Conservation (phyloP, 768 basidiomycete species). For the Infundibulicybe gibba region DNA sequence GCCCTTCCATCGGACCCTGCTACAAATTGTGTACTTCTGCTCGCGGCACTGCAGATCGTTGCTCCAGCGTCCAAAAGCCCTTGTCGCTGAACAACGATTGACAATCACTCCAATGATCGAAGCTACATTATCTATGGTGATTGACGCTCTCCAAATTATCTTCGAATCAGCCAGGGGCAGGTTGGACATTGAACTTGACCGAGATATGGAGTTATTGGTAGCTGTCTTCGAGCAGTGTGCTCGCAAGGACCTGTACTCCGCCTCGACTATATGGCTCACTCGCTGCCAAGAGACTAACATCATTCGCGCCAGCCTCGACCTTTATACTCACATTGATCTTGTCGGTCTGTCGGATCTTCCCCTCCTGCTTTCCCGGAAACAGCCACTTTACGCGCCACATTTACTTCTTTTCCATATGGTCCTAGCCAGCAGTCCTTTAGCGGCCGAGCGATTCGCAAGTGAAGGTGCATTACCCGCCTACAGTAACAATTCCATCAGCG, state of each 20-base stretch:
- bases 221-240: slow-evolving; percentile 84
- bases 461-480: slow-evolving; percentile 82
- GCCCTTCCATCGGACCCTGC: slow-evolving; percentile 75
- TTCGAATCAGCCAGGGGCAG: slow-evolving; percentile 62
- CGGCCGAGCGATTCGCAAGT: slow-evolving; percentile 83
- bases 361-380: slow-evolving; percentile 56
- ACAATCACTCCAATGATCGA: slow-evolving; percentile 59
- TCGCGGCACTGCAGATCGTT: slow-evolving; percentile 57
- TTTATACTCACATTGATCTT: slow-evolving; percentile 66
- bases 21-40: slow-evolving; percentile 82
- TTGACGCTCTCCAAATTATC: slow-evolving; percentile 62
- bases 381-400: slow-evolving; percentile 72
- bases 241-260: slow-evolving; percentile 59
- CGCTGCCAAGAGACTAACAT: slow-evolving; percentile 79
- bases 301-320: slow-evolving; percentile 69
- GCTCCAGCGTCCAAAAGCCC: slow-evolving; percentile 39
- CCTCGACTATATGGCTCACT: slow-evolving; percentile 75
- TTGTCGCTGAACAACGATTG: slow-evolving; percentile 61
- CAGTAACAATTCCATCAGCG: slow-evolving; percentile 75
- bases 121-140: slow-evolving; percentile 56
- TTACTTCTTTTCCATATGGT: slow-evolving; percentile 86
- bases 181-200: slow-evolving; percentile 62
- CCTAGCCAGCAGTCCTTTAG: slow-evolving; percentile 67
- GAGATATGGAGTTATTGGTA: slow-evolving; percentile 78
- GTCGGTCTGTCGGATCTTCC: slow-evolving; percentile 66